These are phyloP conservation scores for Phytopythium kandeliae DNA, from an alignment of 352 stramenopile genomes.

Conservation along the genomic window DNA sequence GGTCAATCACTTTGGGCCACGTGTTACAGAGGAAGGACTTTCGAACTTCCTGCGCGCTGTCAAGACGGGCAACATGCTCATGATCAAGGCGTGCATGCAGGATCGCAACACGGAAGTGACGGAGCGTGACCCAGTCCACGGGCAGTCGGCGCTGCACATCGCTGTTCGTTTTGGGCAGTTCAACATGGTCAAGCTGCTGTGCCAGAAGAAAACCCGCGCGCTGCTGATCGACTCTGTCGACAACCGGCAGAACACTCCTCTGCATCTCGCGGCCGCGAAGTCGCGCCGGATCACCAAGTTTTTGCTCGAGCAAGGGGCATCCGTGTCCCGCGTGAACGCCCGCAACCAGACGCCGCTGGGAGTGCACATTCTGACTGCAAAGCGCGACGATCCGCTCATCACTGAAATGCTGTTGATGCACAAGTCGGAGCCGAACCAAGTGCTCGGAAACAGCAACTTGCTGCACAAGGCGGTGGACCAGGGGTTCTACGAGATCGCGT, in stretches of 20 bases:
- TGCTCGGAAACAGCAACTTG: constrained; percentile 57
- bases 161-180: constrained; percentile 76
- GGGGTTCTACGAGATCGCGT: constrained; percentile 66
- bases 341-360: constrained; percentile 69
- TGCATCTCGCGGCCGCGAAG: constrained; percentile 76
- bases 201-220: constrained; percentile 48
- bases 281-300: constrained; percentile 82
- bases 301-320: constrained; percentile 63
- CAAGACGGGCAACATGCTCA: constrained; percentile 56
- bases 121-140: constrained; percentile 62
- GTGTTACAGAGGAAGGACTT: constrained; percentile 50
- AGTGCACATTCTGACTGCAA: constrained; percentile 74
- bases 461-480: constrained; percentile 74
- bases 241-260: constrained; percentile 65
- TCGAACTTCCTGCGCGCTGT: constrained; percentile 56
- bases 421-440: constrained; percentile 63
- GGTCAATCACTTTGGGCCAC: constrained; percentile 39
- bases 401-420: constrained; percentile 76
- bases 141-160: constrained; percentile 75
- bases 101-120: constrained; percentile 56
- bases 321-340: constrained; percentile 54
- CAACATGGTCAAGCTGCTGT: constrained; percentile 63
- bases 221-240: constrained; percentile 69
- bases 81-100: constrained; percentile 47
- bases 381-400: constrained; percentile 70